Conservation (phyloP, 371 early-diverging fungal genomes). For the Rhizopus microsporus region DNA sequence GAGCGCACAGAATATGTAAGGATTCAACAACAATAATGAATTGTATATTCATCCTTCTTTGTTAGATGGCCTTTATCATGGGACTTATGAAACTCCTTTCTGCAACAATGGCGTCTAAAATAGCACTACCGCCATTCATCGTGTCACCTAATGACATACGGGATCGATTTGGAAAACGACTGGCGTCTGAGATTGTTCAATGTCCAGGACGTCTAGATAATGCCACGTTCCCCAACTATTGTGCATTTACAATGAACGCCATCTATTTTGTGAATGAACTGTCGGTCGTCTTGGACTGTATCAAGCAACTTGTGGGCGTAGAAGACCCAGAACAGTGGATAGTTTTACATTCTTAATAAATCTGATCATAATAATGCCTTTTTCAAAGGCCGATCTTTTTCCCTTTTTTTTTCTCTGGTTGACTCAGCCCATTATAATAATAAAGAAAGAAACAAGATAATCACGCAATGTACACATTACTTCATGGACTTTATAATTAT, state of each 20-base stretch:
- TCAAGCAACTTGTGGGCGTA: constrained; percentile 40
- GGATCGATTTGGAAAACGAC: constrained; percentile 13
- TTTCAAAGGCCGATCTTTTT: constrained; percentile 1
- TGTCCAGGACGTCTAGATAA: constrained; percentile 25
- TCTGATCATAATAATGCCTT: not conserved
- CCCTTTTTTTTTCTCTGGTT: not conserved
- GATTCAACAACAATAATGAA: not conserved
- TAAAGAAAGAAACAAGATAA: not conserved
- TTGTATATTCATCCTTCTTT: not conserved
- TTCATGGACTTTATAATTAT: constrained; percentile 86
- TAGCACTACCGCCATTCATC: constrained; percentile 46
- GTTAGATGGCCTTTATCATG: constrained; percentile 40
- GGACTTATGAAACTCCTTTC: constrained; percentile 45
- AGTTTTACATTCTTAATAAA: constrained; percentile 19
- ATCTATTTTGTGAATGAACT: constrained; percentile 35
- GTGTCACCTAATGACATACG: constrained; percentile 32
- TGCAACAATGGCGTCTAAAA: constrained; percentile 40
- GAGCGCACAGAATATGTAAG: constrained; percentile 47
- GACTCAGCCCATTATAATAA: not conserved
- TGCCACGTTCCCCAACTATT: constrained; percentile 33
- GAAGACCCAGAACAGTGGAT: constrained; percentile 50
- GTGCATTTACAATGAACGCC: constrained; percentile 39
- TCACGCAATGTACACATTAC: constrained; percentile 81
- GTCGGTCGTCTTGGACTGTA: constrained; percentile 24
- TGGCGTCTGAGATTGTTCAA: constrained; percentile 18